Conservation (phyloP, 352 stramenopile species). For the Phytophthora europaea region DNA sequence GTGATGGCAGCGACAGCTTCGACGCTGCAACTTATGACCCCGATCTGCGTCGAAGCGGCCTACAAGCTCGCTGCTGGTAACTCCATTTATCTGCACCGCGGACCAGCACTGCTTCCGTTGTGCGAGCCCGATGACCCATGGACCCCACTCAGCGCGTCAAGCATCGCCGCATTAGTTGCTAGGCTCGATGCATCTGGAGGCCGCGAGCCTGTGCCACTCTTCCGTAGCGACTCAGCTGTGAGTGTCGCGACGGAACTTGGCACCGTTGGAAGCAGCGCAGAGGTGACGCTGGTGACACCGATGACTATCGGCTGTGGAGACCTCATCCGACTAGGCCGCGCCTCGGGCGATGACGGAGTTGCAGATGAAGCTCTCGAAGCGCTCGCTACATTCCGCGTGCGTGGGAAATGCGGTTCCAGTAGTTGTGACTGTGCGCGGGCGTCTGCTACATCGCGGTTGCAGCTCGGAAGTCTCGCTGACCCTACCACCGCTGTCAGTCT, state of each 20-base stretch:
- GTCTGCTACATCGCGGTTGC: constrained; percentile 37
- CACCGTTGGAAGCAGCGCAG: constrained; percentile 37
- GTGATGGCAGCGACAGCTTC: constrained; percentile 22
- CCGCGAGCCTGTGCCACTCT: constrained; percentile 63
- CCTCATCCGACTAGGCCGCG: constrained; percentile 70
- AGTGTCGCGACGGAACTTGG: constrained; percentile 55
- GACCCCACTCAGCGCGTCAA: constrained; percentile 41
- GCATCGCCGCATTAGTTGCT: constrained; percentile 38
- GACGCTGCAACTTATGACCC: constrained; percentile 44
- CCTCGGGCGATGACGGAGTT: constrained; percentile 24
- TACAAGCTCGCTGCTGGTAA: constrained; percentile 41
- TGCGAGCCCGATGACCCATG: constrained; percentile 64
- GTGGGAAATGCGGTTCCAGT: constrained; percentile 58
- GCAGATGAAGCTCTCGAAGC: constrained; percentile 27
- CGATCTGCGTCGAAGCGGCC: constrained; percentile 31
- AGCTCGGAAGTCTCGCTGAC: constrained; percentile 61
- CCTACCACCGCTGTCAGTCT: constrained; percentile 56
- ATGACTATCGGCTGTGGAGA: constrained; percentile 72
- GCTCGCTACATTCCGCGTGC: constrained; percentile 67
- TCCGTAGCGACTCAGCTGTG: constrained; percentile 63
- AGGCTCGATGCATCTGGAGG: constrained; percentile 41
- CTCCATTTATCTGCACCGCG: constrained; percentile 66
- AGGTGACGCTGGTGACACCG: constrained; percentile 40
- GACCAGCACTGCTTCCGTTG: constrained; percentile 73
- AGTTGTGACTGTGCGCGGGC: constrained; percentile 54